phyloP scores from a whole-genome alignment of 257 asterid genomes.

The Solanum medicagineum region DNA sequence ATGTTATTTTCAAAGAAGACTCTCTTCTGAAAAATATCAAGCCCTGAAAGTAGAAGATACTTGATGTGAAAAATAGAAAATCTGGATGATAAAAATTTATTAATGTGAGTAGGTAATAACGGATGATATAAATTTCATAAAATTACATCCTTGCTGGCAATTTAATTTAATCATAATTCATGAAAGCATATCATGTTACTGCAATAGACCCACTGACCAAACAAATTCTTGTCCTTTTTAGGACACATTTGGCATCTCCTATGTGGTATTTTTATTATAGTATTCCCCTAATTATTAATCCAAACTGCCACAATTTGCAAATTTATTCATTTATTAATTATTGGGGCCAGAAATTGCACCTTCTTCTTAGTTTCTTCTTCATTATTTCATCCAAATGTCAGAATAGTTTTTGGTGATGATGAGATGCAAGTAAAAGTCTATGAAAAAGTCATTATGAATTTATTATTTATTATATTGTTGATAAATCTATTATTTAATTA shows the following conservation, averaged over 20 bases:
- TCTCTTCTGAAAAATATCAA: too few relatives aligned
- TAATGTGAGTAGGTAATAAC: background rate
- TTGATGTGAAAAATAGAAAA: background rate
- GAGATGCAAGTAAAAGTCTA: background rate
- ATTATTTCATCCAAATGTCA: background rate
- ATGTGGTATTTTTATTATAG: background rate
- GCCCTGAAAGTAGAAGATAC: too few relatives aligned
- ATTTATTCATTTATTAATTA: background rate
- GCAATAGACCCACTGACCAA: constrained; percentile 2
- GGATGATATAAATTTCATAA: background rate
- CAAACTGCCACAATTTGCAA: background rate
- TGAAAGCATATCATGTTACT: constrained; percentile 20
- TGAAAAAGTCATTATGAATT: background rate
- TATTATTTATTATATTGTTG: rapidly evolving
- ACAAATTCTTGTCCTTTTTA: constrained; percentile 3
- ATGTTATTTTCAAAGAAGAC: too few relatives aligned
- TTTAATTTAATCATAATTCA: constrained; percentile 2
- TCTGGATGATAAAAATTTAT: background rate
- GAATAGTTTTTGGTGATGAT: too few relatives aligned
- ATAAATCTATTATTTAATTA: background rate
- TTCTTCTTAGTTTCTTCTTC: background rate
- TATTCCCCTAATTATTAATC: background rate
- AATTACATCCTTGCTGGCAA: background rate
- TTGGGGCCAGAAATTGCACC: background rate
- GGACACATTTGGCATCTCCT: constrained; percentile 17